Base-by-base conservation (phyloP, 768 basidiomycete species). In the Tylopilus subfusipes region DNA sequence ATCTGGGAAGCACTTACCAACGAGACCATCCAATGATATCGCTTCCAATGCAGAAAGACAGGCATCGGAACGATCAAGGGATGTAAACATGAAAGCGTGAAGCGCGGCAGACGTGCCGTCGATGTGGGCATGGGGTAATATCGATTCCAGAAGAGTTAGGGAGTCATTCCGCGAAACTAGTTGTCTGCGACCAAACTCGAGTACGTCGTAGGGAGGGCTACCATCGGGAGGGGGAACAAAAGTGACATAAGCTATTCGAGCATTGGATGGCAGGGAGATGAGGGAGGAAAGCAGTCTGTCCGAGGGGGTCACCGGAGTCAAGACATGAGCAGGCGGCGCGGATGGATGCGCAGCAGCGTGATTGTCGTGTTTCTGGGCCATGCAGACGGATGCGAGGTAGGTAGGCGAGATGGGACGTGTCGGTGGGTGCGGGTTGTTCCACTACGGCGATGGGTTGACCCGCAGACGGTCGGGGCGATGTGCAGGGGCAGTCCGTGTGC, bases 131-230 rank as follows among this genome's bases (percentile, higher is more conserved):
- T 77, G 76, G 40, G 81, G 72, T 22, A 88, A 66, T 25, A 84
- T 64, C 11, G 82, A 80, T 7, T 80, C 76, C 8, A 78, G 58
- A 47, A 88, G 67, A 4, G 75, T 27, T 21, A 69, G 60, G 13
- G 72, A 63, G 11, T 61, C 53, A 55, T 78, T 76, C 44, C 70
- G 72, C 19, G 70, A 63, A 10, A 83, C 48, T 3, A 87, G 60
- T 6, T 68, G 66, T 53, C 80, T 76, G 55, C 88, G 77, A 4
- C 82, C 85, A 16, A 70, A 57, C 62, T 90, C 86, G 54, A 89
- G 67, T 43, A 68, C 60, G 47, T 82, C 78, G 40, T 73, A 63
- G 56, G 70, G 21, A 42, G 55, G 36, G 16, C 59, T 60, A 42
- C 61, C 65, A 42, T 60, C 65, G 27, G 60, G 58, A 25, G 60